These are phyloP conservation scores for Monosiga brevicollis DNA, from an alignment of 78 protist species.

Conservation along the genomic window DNA sequence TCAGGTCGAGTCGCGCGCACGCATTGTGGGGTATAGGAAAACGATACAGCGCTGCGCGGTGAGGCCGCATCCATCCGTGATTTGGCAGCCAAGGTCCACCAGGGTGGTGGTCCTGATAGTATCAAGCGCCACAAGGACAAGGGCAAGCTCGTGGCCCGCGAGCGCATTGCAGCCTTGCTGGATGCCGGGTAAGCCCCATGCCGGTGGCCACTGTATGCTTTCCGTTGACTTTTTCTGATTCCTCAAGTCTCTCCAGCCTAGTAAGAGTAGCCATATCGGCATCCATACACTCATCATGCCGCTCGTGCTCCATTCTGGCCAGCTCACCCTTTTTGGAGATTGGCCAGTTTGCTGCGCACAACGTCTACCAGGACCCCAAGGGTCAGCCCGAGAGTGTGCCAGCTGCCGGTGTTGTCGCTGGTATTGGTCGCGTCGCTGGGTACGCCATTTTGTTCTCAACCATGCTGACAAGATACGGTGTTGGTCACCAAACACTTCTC, in stretches of 20 bases:
- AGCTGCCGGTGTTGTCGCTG: conserved; percentile 87
- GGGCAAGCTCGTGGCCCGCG: conserved; percentile 79
- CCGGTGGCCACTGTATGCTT: too few species aligned
- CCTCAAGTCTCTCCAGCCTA: too few species aligned
- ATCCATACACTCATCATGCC: neutral
- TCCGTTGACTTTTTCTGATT: neutral
- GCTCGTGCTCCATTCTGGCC: neutral
- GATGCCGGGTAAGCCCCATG: conserved; percentile 64
- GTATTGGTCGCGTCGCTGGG: conserved; percentile 79
- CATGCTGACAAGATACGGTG: neutral
- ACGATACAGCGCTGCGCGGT: too few species aligned
- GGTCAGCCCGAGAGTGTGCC: too few species aligned
- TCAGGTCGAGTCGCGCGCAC: too few species aligned
- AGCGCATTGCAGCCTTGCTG: conserved; percentile 62
- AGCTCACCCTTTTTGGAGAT: conserved; percentile 86
- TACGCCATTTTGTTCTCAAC: neutral
- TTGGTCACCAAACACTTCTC: neutral
- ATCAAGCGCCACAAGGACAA: conserved; percentile 42
- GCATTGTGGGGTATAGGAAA: too few species aligned
- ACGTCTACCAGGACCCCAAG: conserved; percentile 60
- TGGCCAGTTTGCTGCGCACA: conserved; percentile 80
- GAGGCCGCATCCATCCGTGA: too few species aligned
- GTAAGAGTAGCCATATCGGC: too few species aligned
- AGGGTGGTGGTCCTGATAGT: conserved; percentile 56
- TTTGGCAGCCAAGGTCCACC: too few species aligned